Base-by-base conservation (phyloP, 495 filamentous ascomycete genomes). In the Lasiosphaeria ovina region DNA sequence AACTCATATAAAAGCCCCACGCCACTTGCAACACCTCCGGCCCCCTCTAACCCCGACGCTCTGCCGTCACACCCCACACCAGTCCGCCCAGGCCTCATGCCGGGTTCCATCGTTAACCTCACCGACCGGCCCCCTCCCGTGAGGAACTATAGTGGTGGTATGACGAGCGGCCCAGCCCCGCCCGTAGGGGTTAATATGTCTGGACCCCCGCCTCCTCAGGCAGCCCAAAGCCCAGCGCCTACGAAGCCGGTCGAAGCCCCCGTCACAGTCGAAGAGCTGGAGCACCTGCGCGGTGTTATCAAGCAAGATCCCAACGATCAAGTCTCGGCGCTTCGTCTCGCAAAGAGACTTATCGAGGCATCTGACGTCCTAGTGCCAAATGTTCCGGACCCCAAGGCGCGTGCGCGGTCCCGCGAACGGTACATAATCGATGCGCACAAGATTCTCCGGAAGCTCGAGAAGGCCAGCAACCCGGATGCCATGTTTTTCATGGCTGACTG, bases 401-500 rank as follows among this genome's bases (percentile, higher is more conserved):
- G 87, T 40, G 83, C 81, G 57, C 92, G 88, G 64, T 88, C 87
- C 36, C 87, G 90, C 51, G 93, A 97, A 71, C 88, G 87, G 60
- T 98, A 91, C 69, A 77, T 90, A 6, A 76, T 87, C 62, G 94
- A 98, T 70, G 91, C 92, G 5, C 83, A 93, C 69, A 97, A 96
- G 73, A 87, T 92, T 45, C 74, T 97, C 50, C 95, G 96, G 75
- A 97, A 93, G 73, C 83, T 97, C 14, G 87, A 84, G 8, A 81
- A 79, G 42, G 76, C 74, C 35, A 74, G 74, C 68, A 80, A 90
- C 65, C 71, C 88, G 0, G 93, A 97, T 10, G 94, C 94, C 32
- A 93, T 93, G 81, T 98, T 98, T 76, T 96, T 90, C 69, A 76
- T 97, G 35, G 94, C 93, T 10, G 93, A 97, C 71, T 92, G 88